phyloP scores from a whole-genome alignment of 2,329 filamentous ascomycete species.

The Cyphellophora europaea region DNA sequence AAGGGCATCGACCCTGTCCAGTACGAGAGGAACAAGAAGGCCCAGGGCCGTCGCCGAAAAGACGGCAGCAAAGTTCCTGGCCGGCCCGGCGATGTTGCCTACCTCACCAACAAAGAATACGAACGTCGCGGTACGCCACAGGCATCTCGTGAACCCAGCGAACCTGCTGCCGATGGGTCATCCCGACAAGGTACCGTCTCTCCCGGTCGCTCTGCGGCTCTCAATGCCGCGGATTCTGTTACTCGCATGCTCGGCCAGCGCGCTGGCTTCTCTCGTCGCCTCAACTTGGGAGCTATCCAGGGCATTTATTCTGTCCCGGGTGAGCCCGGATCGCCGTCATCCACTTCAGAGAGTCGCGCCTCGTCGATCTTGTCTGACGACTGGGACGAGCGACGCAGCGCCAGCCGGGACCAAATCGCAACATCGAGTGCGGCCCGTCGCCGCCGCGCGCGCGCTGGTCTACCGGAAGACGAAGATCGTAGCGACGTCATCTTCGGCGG shows the following conservation, averaged over 20 bases:
- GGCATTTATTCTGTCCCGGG: slow-evolving; percentile 13
- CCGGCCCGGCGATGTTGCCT: slow-evolving; percentile 36
- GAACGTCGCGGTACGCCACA: neutral
- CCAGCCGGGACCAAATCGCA: neutral
- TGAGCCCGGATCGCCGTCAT: slow-evolving; percentile 3
- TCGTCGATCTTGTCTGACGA: slow-evolving; percentile 1
- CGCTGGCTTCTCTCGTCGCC: slow-evolving; percentile 15
- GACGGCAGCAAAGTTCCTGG: slow-evolving; percentile 30
- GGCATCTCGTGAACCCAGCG: neutral
- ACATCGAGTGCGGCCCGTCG: neutral
- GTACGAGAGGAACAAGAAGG: slow-evolving; percentile 18
- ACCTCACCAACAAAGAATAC: slow-evolving; percentile 40
- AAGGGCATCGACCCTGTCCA: slow-evolving; percentile 23
- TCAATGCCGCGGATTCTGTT: slow-evolving; percentile 13
- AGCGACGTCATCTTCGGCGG: slow-evolving; percentile 9
- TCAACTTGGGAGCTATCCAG: slow-evolving; percentile 17
- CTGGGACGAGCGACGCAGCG: slow-evolving; percentile 7
- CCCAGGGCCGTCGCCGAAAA: slow-evolving; percentile 34
- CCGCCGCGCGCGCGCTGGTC: slow-evolving; percentile 2
- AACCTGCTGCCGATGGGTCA: slow-evolving; percentile 7
- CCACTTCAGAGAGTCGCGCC: neutral
- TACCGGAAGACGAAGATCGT: neutral
- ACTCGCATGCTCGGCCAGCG: slow-evolving; percentile 18
- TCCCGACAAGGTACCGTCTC: slow-evolving; percentile 47
- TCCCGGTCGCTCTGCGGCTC: neutral